phyloP scores from a whole-genome alignment of 768 basidiomycete species.

The Wakefieldia striispora region DNA sequence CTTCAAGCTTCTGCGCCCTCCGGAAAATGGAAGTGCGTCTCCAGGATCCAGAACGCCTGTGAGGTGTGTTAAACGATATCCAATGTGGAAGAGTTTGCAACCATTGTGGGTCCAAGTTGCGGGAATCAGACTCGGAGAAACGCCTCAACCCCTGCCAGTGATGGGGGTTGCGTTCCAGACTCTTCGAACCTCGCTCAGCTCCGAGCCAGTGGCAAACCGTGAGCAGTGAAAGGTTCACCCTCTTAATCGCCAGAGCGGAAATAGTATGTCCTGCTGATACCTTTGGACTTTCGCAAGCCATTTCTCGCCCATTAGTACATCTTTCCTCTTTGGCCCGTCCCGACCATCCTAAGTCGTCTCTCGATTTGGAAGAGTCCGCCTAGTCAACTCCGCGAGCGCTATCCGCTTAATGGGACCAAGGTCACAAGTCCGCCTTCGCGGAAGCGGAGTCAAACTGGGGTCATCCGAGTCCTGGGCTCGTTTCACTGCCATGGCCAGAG shows the following conservation, averaged over 20 bases:
- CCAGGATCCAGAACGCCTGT: background rate
- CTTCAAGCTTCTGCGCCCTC: background rate
- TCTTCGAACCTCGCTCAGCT: background rate
- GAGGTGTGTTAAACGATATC: background rate
- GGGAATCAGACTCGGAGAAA: background rate
- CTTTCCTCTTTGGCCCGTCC: background rate
- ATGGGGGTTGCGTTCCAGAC: background rate
- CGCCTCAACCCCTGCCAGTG: background rate
- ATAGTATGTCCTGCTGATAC: background rate
- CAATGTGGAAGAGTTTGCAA: background rate
- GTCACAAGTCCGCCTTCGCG: conserved; percentile 30
- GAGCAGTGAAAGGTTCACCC: background rate
- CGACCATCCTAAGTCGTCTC: conserved; percentile 18
- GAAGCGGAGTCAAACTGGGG: conserved; percentile 24
- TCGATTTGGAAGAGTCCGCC: conserved; percentile 28
- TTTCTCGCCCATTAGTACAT: background rate
- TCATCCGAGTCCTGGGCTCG: background rate
- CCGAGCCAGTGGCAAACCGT: background rate
- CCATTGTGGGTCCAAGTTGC: background rate
- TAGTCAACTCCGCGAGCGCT: conserved; percentile 33
- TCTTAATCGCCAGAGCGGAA: background rate
- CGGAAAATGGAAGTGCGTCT: conserved; percentile 3
- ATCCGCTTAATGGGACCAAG: conserved; percentile 12
- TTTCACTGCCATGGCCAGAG: background rate
- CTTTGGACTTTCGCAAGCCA: background rate